phyloP scores from a whole-genome alignment of 768 basidiomycete species.

The Xerocomus spinulosus region DNA sequence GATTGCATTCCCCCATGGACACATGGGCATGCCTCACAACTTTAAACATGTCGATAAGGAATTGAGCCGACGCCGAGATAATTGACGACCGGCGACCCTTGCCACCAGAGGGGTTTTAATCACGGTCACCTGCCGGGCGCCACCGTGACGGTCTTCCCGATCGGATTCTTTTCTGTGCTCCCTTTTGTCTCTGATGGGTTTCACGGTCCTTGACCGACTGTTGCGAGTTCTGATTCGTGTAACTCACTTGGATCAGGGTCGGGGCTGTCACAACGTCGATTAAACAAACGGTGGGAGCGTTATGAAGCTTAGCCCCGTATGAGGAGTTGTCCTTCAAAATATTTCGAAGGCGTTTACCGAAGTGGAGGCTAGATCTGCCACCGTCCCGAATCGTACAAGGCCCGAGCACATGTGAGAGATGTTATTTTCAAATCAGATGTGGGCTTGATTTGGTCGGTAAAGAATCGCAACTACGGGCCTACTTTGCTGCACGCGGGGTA shows the following conservation, averaged over 20 bases:
- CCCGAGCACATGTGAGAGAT: conserved; percentile 30
- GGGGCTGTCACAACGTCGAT: conserved; percentile 15
- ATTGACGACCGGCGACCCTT: conserved; percentile 14
- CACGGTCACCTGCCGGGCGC: conserved; percentile 21
- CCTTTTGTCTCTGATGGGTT: not conserved
- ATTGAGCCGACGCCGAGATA: conserved; percentile 20
- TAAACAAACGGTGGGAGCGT: conserved; percentile 13
- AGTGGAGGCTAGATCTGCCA: conserved; percentile 25
- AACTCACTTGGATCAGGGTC: conserved; percentile 15
- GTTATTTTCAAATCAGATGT: conserved; percentile 31
- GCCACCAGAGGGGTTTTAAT: conserved; percentile 11
- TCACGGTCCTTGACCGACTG: conserved; percentile 7
- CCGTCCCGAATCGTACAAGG: conserved; percentile 24
- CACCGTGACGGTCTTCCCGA: conserved; percentile 20
- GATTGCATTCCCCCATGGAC: no score
- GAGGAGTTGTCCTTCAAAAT: conserved; percentile 15
- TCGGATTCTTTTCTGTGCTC: not conserved
- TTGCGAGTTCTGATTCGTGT: conserved; percentile 9
- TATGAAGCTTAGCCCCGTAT: conserved; percentile 16
- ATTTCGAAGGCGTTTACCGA: conserved; percentile 16
- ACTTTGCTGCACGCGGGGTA: conserved; percentile 29
- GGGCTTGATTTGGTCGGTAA: conserved; percentile 32
- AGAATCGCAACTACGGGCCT: conserved; percentile 21
- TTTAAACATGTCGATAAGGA: conserved; percentile 23
- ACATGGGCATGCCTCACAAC: conserved; percentile 10